Conservation (phyloP, 192 early-diverging fungal species). For the Rhizoclosmatium sp. region DNA sequence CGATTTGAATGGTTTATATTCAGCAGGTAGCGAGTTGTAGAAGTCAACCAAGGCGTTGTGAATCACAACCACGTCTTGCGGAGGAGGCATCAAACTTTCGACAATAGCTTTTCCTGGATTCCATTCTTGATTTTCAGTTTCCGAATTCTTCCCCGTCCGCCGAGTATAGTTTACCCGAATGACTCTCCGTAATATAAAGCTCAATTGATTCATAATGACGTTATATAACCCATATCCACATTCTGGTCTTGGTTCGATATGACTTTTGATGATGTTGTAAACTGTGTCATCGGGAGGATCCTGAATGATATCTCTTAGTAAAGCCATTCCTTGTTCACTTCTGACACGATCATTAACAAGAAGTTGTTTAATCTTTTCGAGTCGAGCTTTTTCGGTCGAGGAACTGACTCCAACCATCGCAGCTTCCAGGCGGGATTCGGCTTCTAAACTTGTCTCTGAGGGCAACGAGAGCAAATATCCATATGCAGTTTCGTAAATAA, state of each 20-base stretch:
- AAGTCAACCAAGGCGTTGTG: slow-evolving; percentile 39
- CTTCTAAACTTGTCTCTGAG: neutral
- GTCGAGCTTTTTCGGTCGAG: neutral
- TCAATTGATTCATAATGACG: slow-evolving; percentile 28
- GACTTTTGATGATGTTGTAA: neutral
- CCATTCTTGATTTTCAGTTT: neutral
- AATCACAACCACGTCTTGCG: slow-evolving; percentile 10
- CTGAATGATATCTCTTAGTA: neutral
- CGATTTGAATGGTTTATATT: slow-evolving; percentile 25
- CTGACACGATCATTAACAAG: neutral
- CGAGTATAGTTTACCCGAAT: slow-evolving; percentile 36
- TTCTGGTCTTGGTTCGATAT: neutral
- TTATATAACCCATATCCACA: neutral
- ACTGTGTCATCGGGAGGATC: slow-evolving; percentile 25
- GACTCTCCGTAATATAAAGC: slow-evolving; percentile 29
- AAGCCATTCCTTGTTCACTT: slow-evolving; percentile 15
- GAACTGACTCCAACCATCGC: neutral
- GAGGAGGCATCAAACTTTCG: neutral
- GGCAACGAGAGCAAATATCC: slow-evolving; percentile 21
- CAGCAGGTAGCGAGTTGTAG: slow-evolving; percentile 19
- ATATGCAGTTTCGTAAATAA: slow-evolving; percentile 26
- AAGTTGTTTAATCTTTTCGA: slow-evolving; percentile 4
- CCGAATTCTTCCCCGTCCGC: neutral
- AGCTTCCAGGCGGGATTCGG: neutral
- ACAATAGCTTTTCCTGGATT: slow-evolving; percentile 19